phyloP scores from a whole-genome alignment of 2,329 filamentous ascomycete genomes.

The Dothideomycetidae sp. region DNA sequence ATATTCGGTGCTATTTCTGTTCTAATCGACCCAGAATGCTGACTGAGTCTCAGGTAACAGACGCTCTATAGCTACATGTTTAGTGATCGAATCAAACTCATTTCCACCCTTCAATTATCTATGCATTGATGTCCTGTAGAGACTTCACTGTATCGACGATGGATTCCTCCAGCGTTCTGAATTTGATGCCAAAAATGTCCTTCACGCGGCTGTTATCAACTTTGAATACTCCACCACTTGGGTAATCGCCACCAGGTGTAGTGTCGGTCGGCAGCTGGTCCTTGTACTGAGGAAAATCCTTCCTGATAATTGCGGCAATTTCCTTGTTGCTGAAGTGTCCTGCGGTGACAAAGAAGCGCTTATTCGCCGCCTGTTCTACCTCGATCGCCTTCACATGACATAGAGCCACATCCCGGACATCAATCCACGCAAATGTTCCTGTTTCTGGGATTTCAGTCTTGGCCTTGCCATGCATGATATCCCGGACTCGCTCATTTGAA shows the following conservation, averaged over 20 bases:
- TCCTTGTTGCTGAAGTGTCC: constrained; percentile 48
- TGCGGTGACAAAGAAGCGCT: constrained; percentile 50
- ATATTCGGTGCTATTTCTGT: not conserved
- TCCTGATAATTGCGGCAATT: constrained; percentile 41
- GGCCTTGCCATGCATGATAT: constrained; percentile 48
- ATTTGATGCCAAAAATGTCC: constrained; percentile 46
- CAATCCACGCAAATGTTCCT: constrained; percentile 36
- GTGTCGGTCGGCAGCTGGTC: constrained; percentile 32
- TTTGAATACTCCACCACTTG: constrained; percentile 36
- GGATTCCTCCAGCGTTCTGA: constrained; percentile 42
- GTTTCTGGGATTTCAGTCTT: constrained; percentile 45
- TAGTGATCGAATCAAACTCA: no score
- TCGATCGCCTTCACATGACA: constrained; percentile 48
- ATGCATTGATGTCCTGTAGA: constrained; percentile 41
- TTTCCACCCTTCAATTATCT: constrained; percentile 11
- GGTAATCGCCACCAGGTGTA: constrained; percentile 31
- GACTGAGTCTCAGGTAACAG: not conserved
- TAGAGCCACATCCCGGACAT: constrained; percentile 43
- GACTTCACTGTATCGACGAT: constrained; percentile 50
- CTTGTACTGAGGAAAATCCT: constrained; percentile 40
- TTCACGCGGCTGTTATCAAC: constrained; percentile 43
- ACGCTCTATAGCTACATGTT: no score
- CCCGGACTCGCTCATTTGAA: constrained; percentile 52
- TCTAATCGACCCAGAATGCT: no score
- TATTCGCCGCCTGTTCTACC: constrained; percentile 41